Conservation (phyloP, 805 yeast genomes). For the Jamesozyma jinghongensis region DNA sequence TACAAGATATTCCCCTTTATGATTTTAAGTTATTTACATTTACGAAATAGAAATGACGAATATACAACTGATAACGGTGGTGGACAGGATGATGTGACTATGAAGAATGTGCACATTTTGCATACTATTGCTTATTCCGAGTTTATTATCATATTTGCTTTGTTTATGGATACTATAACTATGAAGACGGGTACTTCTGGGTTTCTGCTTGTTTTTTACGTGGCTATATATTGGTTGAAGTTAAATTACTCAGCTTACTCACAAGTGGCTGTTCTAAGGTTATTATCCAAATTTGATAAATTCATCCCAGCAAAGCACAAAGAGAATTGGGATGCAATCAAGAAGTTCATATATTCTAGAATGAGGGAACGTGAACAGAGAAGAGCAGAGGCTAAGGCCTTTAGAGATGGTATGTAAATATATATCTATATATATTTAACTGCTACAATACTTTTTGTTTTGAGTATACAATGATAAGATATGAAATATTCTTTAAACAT, state of each 20-base stretch:
- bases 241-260: conserved; percentile 42
- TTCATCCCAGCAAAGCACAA: conserved; percentile 30
- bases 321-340: conserved; percentile 33
- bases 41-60: conserved; percentile 29
- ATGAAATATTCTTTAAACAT: too few species aligned
- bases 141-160: conserved; percentile 42
- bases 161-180: conserved; percentile 49
- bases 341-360: conserved; percentile 35
- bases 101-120: conserved; percentile 15
- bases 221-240: conserved; percentile 62
- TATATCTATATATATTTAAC: too few species aligned
- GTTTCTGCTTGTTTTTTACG: conserved; percentile 49
- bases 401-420: too few species aligned
- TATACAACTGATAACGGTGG: conserved; percentile 8
- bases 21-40: conserved; percentile 49
- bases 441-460: too few species aligned
- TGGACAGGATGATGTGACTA: conserved; percentile 7
- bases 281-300: conserved; percentile 25
- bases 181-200: conserved; percentile 60
- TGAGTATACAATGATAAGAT: too few species aligned
- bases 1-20: conserved; percentile 57
- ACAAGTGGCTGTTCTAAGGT: conserved; percentile 29
- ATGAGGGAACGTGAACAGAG: conserved; percentile 29
- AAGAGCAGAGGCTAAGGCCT: conserved; percentile 1
- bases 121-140: conserved; percentile 52